Base-by-base conservation (phyloP, 345 rosid species). In the Draba incana region DNA sequence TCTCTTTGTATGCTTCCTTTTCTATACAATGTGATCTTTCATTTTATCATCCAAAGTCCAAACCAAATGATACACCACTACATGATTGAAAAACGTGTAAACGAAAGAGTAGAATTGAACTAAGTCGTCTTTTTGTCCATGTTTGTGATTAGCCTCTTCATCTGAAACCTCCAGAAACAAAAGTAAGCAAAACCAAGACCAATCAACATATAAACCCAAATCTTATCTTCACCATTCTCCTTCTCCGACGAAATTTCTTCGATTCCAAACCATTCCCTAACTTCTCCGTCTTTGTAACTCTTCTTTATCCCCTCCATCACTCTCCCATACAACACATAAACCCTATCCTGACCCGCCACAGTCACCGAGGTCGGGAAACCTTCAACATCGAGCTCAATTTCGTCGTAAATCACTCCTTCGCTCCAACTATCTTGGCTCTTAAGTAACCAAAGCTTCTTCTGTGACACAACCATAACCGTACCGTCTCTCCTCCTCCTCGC, bases 141-240 rank as follows among this genome's bases (percentile, higher is more conserved):
- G 64, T 81, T 82, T 8, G 72, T 74, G 3, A 81, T 83, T 8
- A 92, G 92, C 46, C 58, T 80, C 71, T 66, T 83, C 98, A 92
- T 89, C 74, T 87, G 85, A 62, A 88, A 80, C 81, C 90, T 85
- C 92, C 97, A 85, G 69, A 83, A 55, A 75, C 84, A 41, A 49
- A 92, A 89, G 77, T 86, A 86, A 62, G 88, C 90, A 66, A 92
- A 72, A 48, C 95, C 98, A 63, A 90, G 55, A 5, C 98, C 96
- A 3, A 88, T 0, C 81, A 88, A 38, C 16, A 85, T 82, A 59
- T 74, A 84, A 3, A 90, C 48, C 93, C 89, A 90, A 27, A 88
- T 64, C 59, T 84, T 81, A 28, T 86, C 88, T 11, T 71, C 92
- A 3, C 74, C 61, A 15, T 78, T 59, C 68, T 82, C 93, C 66